phyloP scores from a whole-genome alignment of 2,329 filamentous ascomycete genomes.

The Botrytis deweyae region DNA sequence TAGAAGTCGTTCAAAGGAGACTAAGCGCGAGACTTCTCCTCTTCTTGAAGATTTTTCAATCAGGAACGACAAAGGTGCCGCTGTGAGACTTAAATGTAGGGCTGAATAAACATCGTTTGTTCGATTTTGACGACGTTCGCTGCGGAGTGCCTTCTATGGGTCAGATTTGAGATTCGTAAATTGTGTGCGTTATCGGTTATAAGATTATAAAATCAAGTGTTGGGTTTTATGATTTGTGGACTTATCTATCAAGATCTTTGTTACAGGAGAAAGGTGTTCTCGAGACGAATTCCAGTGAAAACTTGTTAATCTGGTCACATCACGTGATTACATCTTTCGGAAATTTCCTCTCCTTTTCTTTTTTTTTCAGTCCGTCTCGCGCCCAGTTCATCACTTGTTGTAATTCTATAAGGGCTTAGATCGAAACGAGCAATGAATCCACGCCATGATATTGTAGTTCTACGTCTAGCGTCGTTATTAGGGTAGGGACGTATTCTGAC shows the following conservation, averaged over 20 bases:
- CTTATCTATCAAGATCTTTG: not conserved
- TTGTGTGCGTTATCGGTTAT: rapidly evolving
- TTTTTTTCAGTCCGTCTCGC: not conserved
- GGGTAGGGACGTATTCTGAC: not conserved
- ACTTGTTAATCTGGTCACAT: not conserved
- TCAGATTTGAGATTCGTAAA: not conserved
- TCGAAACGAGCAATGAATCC: rapidly evolving
- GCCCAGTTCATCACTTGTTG: not conserved
- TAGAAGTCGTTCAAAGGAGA: not conserved
- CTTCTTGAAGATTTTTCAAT: not conserved
- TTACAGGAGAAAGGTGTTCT: not conserved
- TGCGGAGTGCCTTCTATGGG: not conserved
- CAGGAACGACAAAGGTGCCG: not conserved
- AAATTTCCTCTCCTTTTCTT: not conserved
- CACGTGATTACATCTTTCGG: not conserved
- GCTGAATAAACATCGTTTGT: not conserved
- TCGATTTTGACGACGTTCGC: not conserved
- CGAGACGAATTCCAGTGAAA: not conserved
- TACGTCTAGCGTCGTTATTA: rapidly evolving
- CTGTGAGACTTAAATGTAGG: not conserved
- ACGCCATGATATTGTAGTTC: not conserved
- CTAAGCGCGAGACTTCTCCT: not conserved
- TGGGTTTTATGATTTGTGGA: not conserved
- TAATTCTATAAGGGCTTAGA: not conserved
- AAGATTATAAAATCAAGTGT: too few relatives aligned